Conservation (phyloP, 2,329 filamentous ascomycete species). For the Botryotinia convoluta region DNA sequence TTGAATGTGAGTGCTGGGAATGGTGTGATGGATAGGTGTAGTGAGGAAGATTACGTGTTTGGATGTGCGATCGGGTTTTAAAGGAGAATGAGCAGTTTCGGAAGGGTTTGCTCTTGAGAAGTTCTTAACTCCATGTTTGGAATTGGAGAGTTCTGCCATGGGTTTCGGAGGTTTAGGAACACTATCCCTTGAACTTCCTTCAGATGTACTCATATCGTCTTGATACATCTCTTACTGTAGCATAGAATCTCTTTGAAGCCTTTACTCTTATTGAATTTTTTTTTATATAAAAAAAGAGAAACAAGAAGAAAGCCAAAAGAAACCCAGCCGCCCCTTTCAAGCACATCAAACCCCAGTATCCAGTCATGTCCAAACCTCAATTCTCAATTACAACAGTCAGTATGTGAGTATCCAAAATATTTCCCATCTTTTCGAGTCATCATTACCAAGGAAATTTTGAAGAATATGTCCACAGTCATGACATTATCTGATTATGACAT, state of each 20-base stretch:
- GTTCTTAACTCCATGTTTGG: not conserved
- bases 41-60: not conserved
- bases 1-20: not conserved
- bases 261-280: not conserved
- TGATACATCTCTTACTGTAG: not conserved
- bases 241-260: not conserved
- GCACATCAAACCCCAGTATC: not conserved
- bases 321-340: not conserved
- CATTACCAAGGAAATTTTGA: not conserved
- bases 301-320: not conserved
- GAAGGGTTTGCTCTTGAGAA: not conserved
- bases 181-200: not conserved
- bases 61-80: not conserved
- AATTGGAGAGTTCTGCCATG: not conserved
- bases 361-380: not conserved
- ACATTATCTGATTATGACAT: not conserved
- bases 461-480: not conserved
- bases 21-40: not conserved
- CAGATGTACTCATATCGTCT: not conserved
- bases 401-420: accelerated
- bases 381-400: not conserved
- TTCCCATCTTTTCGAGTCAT: not conserved
- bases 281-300: not conserved
- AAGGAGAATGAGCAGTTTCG: not conserved
- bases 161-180: not conserved